These are phyloP conservation scores for Exophiala spinifera DNA, from an alignment of 2,329 filamentous ascomycete species.

Conservation along the genomic window DNA sequence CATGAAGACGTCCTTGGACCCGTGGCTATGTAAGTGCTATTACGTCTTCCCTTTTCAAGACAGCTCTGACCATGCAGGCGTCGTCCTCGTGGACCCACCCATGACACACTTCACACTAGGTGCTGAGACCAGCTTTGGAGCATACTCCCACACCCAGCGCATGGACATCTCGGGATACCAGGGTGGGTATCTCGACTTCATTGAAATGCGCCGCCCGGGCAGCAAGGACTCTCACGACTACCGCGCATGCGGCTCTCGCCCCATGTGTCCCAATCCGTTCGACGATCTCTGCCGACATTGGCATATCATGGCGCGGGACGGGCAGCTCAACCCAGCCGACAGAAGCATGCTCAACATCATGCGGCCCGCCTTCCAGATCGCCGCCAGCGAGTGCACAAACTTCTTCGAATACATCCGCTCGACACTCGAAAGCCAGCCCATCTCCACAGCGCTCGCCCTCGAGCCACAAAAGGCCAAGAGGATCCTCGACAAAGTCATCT, in stretches of 20 bases:
- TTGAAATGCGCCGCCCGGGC: constrained; percentile 15
- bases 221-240: constrained; percentile 22
- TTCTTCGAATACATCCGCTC: constrained; percentile 25
- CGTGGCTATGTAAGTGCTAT: constrained; percentile 22
- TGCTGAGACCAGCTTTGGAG: constrained; percentile 15
- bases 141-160: constrained; percentile 16
- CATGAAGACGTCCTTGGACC: constrained; percentile 23
- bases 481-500: constrained; percentile 20
- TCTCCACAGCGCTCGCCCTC: constrained; percentile 15
- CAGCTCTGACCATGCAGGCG: constrained; percentile 9
- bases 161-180: constrained; percentile 22
- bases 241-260: constrained; percentile 17
- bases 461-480: constrained; percentile 18
- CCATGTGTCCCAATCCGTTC: constrained; percentile 23
- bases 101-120: constrained; percentile 22
- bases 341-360: constrained; percentile 19
- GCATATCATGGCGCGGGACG: constrained; percentile 22
- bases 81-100: constrained; percentile 25
- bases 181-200: constrained; percentile 27
- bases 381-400: constrained; percentile 23
- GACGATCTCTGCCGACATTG: constrained; percentile 26
- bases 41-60: background rate
- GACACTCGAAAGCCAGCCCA: constrained; percentile 18
- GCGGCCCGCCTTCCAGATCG: constrained; percentile 25
- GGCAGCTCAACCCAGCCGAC: constrained; percentile 11